Evolutionary conservation across 2,329 filamentous ascomycete species (phyloP), one percentile per base, ranked within the genome.

Genomic region (Chrysosporium queenslandicum): DNA sequence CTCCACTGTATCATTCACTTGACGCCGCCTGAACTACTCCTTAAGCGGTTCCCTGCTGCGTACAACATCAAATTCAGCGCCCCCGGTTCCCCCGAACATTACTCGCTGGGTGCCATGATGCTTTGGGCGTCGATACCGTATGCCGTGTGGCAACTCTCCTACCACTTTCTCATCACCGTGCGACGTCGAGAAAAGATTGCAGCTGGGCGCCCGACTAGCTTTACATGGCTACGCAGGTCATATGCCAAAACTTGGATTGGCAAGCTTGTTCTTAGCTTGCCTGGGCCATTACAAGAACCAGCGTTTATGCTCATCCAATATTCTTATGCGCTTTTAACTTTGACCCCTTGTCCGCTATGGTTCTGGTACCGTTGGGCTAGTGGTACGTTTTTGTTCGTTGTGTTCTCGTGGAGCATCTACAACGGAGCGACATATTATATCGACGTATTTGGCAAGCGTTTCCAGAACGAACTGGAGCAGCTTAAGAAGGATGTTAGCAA

Each of bases 351-450:
- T 59, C 89, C 91, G 0, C 63, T 98, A 6, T 98, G 92, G 91
- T 96, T 98, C 70, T 86, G 86, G 75, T 92, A 83, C 64, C 81
- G 84, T 41, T 87, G 83, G 77, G 83, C 87, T 0, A 92, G 86
- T 37, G 81, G 83, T 1, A 59, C 67, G 0, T 98, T 96, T 70
- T 75, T 98, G 42, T 75, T 84, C 51, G 71, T 80, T 2, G 82
- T 98, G n/a, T 97, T 98, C 64, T 77, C 81, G 40, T 96, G 90
- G 89, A 94, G 87, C 60, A 85, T 96, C 52, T 94, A 96, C 73
- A 98, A 98, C 61, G 92, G 92, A 29, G 88, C 92, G 16, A 97
- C 90, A 0, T 98, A 86, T 69, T 98, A 98, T 70, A 97, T 98
- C 63, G 92, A 98, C 62, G 87, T 97, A 1, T 98, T 97, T 66